Conservation (phyloP, 495 filamentous ascomycete species). For the Penicillium samsonianum region DNA sequence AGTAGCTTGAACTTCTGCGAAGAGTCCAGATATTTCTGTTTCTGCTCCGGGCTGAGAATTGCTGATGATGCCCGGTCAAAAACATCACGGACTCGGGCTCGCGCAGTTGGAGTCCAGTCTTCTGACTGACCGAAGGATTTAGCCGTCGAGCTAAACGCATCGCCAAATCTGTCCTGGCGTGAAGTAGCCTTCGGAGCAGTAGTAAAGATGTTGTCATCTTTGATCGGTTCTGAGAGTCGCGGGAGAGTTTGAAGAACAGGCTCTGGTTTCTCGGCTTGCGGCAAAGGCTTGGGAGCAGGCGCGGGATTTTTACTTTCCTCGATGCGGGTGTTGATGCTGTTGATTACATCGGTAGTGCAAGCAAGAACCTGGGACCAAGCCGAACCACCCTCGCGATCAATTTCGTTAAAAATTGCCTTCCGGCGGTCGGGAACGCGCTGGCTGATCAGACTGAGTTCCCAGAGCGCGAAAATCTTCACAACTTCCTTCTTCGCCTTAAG, state of each 20-base stretch:
- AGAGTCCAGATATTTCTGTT: slow-evolving; percentile 40
- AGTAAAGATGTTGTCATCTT: slow-evolving; percentile 60
- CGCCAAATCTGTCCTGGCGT: slow-evolving; percentile 51
- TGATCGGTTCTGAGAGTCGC: slow-evolving; percentile 53
- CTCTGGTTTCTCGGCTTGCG: slow-evolving; percentile 31
- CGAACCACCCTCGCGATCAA: slow-evolving; percentile 76
- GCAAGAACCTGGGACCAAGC: slow-evolving; percentile 78
- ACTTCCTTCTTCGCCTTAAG: slow-evolving; percentile 64
- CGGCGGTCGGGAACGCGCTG: slow-evolving; percentile 70
- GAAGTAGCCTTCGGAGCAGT: slow-evolving; percentile 47
- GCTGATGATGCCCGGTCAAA: slow-evolving; percentile 46
- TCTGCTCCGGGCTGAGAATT: slow-evolving; percentile 45
- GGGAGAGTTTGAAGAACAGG: slow-evolving; percentile 50
- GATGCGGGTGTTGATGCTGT: slow-evolving; percentile 64
- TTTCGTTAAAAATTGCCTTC: slow-evolving; percentile 82
- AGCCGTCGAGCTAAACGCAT: slow-evolving; percentile 54
- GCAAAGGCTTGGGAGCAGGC: slow-evolving; percentile 28
- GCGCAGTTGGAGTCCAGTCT: slow-evolving; percentile 48
- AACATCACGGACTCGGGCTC: slow-evolving; percentile 44
- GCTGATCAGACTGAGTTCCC: slow-evolving; percentile 83
- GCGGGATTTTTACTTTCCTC: slow-evolving; percentile 56
- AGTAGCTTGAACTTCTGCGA: slow-evolving; percentile 44
- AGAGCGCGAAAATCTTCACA: slow-evolving; percentile 77
- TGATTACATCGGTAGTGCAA: slow-evolving; percentile 66
- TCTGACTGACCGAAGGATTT: slow-evolving; percentile 61